Base-by-base conservation (phyloP, 371 early-diverging fungal species). In the Mucor indicus region DNA sequence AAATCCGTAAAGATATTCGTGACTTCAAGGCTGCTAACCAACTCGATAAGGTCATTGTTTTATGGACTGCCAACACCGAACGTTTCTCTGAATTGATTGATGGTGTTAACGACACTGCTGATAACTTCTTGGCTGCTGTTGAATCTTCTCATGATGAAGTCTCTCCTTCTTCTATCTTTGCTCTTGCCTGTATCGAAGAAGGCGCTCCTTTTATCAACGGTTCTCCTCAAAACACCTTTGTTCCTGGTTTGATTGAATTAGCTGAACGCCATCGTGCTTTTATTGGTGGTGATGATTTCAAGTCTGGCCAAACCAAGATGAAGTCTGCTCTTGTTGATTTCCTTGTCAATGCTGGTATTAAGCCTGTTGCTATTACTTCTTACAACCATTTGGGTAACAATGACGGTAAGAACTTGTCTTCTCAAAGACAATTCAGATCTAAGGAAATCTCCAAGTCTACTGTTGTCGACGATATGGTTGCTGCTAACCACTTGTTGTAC, bases 361-460 rank as follows among this genome's bases (percentile, higher is more conserved):
- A 96, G 83, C 98, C 98, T 23, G 72, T 95, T 48, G 87, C 90
- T 43, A 96, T 98, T 62, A 92, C 97, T 39, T 86, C 87, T 47
- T 98, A 98, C 85, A 98, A 98, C 80, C 98, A 98, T 67, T 80
- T 98, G 62, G 98, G 98, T 53, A 98, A 98, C 88, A 98, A 98
- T 70, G 98, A 98, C 67, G 98, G 98, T 40, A 87, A 86, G 84
- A 98, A 98, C 83, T 78, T 98, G 72, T 91, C 91, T 21, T 93
- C 95, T 31, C 95, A 93, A 22, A 83, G 87, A 71, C 98, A 98
- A 82, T 98, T 98, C 85, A 85, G 96, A 44, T 87, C 88, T 70
- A 98, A 98, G 86, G 98, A 98, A 66, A 96, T 98, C 65, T 92
- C 93, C 57, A 98, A 98, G 83, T 87, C 88, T 54, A 93, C 85